These are phyloP conservation scores for Pseudogymnoascus sp. DNA, from an alignment of 2,329 filamentous ascomycete species.

Conservation along the genomic window DNA sequence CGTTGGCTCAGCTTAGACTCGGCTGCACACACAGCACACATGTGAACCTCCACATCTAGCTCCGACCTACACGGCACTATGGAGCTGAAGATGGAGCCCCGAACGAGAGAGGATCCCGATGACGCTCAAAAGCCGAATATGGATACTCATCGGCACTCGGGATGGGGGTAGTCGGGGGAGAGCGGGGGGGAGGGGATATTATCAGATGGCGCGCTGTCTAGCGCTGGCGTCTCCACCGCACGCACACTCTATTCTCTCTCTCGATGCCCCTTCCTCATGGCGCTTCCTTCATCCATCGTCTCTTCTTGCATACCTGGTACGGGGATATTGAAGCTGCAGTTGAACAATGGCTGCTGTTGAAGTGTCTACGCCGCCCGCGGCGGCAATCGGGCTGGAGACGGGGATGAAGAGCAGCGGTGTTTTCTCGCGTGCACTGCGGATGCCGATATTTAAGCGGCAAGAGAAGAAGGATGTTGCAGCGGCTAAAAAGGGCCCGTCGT, in stretches of 20 bases:
- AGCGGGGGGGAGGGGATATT: background rate
- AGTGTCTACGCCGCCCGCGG: background rate
- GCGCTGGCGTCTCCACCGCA: background rate
- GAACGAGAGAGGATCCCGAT: background rate
- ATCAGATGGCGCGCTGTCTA: slow-evolving; percentile 1
- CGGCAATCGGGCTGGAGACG: background rate
- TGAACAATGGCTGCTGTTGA: slow-evolving; percentile 5
- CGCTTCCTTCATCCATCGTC: background rate
- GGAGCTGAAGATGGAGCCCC: background rate
- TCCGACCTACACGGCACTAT: background rate
- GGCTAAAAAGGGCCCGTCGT: slow-evolving; percentile 1
- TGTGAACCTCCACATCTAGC: background rate
- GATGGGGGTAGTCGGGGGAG: background rate
- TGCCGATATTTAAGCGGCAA: background rate
- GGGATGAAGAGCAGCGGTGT: background rate
- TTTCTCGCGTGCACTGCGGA: background rate
- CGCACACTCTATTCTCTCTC: background rate
- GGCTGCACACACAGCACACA: background rate
- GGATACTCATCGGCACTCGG: background rate
- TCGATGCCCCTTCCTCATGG: background rate
- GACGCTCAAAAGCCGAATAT: slow-evolving; percentile 2
- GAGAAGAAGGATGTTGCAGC: background rate
- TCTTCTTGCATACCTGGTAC: background rate
- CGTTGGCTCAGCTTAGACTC: background rate
- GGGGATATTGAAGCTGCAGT: background rate